Base-by-base conservation (phyloP, 75 land plant species). In the Cryptomeria japonica region DNA sequence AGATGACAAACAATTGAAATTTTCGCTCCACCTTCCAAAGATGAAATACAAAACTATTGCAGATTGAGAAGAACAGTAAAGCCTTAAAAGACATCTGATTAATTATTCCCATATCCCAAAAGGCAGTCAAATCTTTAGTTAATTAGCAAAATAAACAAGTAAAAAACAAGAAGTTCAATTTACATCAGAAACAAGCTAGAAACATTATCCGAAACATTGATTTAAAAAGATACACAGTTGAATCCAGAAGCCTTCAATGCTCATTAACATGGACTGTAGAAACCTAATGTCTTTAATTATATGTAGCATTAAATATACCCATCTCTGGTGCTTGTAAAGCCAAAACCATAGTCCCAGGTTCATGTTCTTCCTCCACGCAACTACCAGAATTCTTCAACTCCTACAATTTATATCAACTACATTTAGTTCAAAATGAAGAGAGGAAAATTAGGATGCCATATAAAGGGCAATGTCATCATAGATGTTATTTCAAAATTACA, bases 361-460 rank as follows among this genome's bases (percentile, higher is more conserved):
- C 61, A 68, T 36, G 37, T 28, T 85, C 86, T 36, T 53, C 76
- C 10, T 31, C 80, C 22, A n/a, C 42, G 39, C 18, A 42, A 56
- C 42, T 61, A 46, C 37, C n/a, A 80, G n/a, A 38, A 86, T 86
- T 56, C 85, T 56, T 70, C 87, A 70, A 76, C 32, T 86, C 87
- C 87, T 86, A 85, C 86, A 85, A 36, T 58, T 53, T n/a, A 85
- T 31, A 55, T 56, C 83, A 15, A 25, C 11, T 47, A 44, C 8
- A 28, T 80, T 80, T 25, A 80, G 44, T 80, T 44, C 49, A 44
- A 44, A 28, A 25, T 44, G 31, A 80, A 44, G 76, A 80, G 44
- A 28, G 47, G 5, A 41, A 80, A 31, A 22, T 10, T 80, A 80
- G 25, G 31, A 41, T 80, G 83, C 12, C 5, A 44, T 80, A 80